phyloP scores from a whole-genome alignment of 306 rosid species.

The Citrullus colocynthis region DNA sequence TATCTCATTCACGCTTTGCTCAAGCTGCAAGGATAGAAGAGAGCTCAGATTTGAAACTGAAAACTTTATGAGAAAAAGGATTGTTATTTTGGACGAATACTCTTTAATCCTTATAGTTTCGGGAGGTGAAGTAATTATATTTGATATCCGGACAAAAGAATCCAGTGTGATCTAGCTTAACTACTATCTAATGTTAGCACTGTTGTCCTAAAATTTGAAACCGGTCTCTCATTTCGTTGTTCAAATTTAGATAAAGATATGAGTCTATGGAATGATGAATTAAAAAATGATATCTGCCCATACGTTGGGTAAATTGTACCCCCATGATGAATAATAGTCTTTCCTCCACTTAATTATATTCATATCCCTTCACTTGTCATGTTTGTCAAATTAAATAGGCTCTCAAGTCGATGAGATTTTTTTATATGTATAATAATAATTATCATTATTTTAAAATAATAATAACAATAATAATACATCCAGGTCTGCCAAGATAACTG shows the following conservation, averaged over 20 bases:
- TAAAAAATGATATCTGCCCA: neutral
- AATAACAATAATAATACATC: no score
- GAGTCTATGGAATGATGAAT: neutral
- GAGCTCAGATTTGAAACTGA: neutral
- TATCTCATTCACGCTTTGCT: constrained; percentile 50
- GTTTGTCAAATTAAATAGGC: neutral
- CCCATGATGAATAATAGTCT: neutral
- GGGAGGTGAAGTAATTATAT: neutral
- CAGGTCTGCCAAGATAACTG: neutral
- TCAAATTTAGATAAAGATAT: neutral
- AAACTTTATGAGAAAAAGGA: neutral
- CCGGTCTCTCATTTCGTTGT: neutral
- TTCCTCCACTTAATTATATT: neutral
- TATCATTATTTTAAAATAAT: no score
- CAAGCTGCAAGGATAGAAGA: constrained; percentile 38
- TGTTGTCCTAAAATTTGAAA: neutral
- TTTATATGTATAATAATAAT: no score
- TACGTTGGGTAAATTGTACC: neutral
- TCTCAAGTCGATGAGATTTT: no score
- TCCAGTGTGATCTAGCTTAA: no score
- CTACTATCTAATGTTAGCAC: no score
- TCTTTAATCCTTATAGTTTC: neutral
- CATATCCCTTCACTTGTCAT: neutral
- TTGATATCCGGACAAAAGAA: neutral
- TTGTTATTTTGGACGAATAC: neutral